Conservation (phyloP, 225 moss, liverwort and hornwort genomes). For the Pleurozium schreberi region DNA sequence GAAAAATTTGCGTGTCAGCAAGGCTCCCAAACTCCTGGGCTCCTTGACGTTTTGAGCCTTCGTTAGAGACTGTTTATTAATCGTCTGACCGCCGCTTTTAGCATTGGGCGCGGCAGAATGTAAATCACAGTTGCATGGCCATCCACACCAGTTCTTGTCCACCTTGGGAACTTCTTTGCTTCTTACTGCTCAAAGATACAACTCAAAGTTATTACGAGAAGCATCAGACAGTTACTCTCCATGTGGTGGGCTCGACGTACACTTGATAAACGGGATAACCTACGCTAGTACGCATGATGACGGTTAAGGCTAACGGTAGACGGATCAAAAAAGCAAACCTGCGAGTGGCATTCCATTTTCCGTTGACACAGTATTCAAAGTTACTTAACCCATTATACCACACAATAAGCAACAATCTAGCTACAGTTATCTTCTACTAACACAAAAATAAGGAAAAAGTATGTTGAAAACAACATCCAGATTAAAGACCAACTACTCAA, state of each 20-base stretch:
- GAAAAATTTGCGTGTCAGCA: conserved; percentile 26
- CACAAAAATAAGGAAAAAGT: not conserved
- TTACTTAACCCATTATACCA: not conserved
- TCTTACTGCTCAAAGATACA: conserved; percentile 16
- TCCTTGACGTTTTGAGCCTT: conserved; percentile 23
- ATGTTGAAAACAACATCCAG: not conserved
- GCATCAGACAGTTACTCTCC: not conserved
- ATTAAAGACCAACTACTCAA: not conserved
- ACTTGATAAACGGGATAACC: not conserved
- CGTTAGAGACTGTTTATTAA: conserved; percentile 2
- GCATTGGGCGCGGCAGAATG: not conserved
- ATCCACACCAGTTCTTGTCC: conserved; percentile 29
- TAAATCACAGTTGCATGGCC: conserved; percentile 26
- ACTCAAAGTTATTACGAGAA: not conserved
- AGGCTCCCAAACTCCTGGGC: conserved; percentile 25
- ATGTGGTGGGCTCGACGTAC: not conserved
- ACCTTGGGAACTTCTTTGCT: conserved; percentile 33
- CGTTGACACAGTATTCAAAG: not conserved
- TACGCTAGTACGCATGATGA: not conserved
- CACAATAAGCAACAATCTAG: not conserved
- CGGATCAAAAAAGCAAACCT: not conserved
- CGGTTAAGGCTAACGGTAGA: not conserved
- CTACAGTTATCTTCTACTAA: not conserved
- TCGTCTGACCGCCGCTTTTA: conserved; percentile 7
- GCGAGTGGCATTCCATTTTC: not conserved